Percentiles rank a stretch among this genome's conserved stretches.
Evolutionary conservation across 495 filamentous ascomycete species (phyloP).

Genomic region (Xylaria cubensis): DNA sequence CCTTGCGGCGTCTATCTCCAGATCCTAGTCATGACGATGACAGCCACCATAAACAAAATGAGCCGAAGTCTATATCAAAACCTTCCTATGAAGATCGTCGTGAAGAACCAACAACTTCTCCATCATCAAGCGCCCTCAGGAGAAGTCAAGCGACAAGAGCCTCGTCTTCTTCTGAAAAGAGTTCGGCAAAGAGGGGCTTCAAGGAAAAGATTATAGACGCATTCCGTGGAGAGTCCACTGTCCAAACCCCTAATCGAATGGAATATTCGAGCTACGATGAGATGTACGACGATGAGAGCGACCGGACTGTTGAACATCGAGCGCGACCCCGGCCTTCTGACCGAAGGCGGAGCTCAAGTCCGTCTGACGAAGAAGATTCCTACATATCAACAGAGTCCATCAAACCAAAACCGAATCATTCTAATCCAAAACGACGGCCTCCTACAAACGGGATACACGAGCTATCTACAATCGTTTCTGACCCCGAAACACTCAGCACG

Average conservation of each 20-base stretch:
- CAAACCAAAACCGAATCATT: slow-evolving; percentile 35
- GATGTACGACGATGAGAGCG: slow-evolving; percentile 43
- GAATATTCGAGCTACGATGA: slow-evolving; percentile 53
- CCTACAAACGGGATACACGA: slow-evolving; percentile 70
- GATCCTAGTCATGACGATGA: slow-evolving; percentile 20
- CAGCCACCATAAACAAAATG: slow-evolving; percentile 24
- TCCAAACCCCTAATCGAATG: slow-evolving; percentile 47
- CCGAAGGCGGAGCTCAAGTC: slow-evolving; percentile 34
- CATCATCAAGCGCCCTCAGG: slow-evolving; percentile 48
- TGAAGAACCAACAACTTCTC: slow-evolving; percentile 39
- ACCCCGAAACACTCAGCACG: slow-evolving; percentile 63
- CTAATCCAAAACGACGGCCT: slow-evolving; percentile 59
- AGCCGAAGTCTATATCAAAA: slow-evolving; percentile 26
- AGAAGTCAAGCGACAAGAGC: slow-evolving; percentile 56
- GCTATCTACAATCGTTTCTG: slow-evolving; percentile 75
- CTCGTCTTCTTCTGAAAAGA: slow-evolving; percentile 49
- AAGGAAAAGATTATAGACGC: slow-evolving; percentile 60
- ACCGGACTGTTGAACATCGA: slow-evolving; percentile 35
- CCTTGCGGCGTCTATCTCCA: slow-evolving; percentile 28
- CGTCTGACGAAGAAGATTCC: slow-evolving; percentile 44
- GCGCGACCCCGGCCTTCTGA: slow-evolving; percentile 42
- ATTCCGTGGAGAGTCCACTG: slow-evolving; percentile 61
- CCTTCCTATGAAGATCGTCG: slow-evolving; percentile 29
- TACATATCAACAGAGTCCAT: slow-evolving; percentile 42
- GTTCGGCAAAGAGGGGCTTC: slow-evolving; percentile 46